Evolutionary conservation across 495 filamentous ascomycete species (phyloP).

Genomic region (Peziza echinospora): DNA sequence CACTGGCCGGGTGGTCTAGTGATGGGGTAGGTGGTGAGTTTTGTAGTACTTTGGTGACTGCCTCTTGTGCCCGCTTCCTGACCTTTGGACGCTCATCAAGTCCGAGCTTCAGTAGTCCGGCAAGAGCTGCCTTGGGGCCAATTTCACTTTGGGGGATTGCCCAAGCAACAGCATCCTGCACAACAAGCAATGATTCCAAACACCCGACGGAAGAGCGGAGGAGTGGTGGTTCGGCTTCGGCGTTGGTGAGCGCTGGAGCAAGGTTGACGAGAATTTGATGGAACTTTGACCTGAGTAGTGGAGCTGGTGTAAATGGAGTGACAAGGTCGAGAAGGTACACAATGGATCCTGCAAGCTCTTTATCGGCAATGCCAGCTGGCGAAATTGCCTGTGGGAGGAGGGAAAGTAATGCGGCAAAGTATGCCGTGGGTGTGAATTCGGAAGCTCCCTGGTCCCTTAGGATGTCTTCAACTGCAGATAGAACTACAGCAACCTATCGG

Average conservation of each 20-base stretch:
- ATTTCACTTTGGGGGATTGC: constrained; percentile 60
- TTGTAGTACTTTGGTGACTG: constrained; percentile 59
- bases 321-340: constrained; percentile 91
- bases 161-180: constrained; percentile 76
- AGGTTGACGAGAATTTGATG: constrained; percentile 73
- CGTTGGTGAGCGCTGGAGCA: constrained; percentile 55
- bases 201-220: constrained; percentile 78
- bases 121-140: constrained; percentile 69
- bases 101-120: constrained; percentile 62
- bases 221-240: constrained; percentile 71
- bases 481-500: constrained; percentile 58
- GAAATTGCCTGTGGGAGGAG: constrained; percentile 57
- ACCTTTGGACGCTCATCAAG: constrained; percentile 87
- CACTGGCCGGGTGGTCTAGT: constrained; percentile 75
- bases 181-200: constrained; percentile 65
- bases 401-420: constrained; percentile 88
- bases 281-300: constrained; percentile 81
- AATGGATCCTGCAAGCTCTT: constrained; percentile 64
- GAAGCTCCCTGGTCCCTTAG: constrained; percentile 58
- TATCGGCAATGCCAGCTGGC: constrained; percentile 44
- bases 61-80: constrained; percentile 81
- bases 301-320: constrained; percentile 56
- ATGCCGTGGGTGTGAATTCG: constrained; percentile 63
- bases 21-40: constrained; percentile 71
- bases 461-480: constrained; percentile 79